Conservation (phyloP, 169 alveolate genomes). For the Plasmodium coatneyi region DNA sequence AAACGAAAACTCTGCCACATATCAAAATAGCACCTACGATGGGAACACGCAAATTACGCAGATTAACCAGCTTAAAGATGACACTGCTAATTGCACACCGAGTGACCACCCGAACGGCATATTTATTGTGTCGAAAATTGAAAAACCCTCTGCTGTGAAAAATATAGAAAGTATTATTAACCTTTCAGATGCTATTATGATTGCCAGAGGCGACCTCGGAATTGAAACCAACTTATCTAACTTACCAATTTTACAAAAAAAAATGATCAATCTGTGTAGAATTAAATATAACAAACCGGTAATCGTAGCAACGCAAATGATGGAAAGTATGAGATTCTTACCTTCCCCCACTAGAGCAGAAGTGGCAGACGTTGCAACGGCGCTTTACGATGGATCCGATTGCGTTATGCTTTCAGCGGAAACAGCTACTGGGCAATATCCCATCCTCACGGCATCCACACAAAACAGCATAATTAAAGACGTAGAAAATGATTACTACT, state of each 20-base stretch:
- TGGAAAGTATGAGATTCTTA: conserved; percentile 95
- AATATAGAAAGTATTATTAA: conserved; percentile 92
- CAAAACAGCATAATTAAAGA: conserved; percentile 80
- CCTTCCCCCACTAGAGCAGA: conserved; percentile 99
- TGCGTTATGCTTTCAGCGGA: conserved; percentile 94
- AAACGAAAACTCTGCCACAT: too few relatives aligned
- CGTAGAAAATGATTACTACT: conserved; percentile 80
- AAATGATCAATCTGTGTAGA: conserved; percentile 85
- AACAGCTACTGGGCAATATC: conserved; percentile 88
- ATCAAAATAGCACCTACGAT: neutral
- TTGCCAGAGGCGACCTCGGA: conserved; percentile 99
- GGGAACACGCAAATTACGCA: neutral
- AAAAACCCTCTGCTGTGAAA: conserved; percentile 94
- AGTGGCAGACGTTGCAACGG: conserved; percentile 97
- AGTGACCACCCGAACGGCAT: conserved; percentile 80
- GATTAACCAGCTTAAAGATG: neutral
- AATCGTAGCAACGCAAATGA: conserved; percentile 97
- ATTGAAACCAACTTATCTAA: conserved; percentile 96
- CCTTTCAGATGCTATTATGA: conserved; percentile 96
- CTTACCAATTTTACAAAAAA: conserved; percentile 93
- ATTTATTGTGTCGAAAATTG: conserved; percentile 94
- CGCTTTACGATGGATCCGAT: conserved; percentile 97
- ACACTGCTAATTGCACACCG: neutral
- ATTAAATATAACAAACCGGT: conserved; percentile 94
- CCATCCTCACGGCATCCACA: conserved; percentile 80